phyloP scores from a whole-genome alignment of 2,329 filamentous ascomycete species.

The Capronia americana region DNA sequence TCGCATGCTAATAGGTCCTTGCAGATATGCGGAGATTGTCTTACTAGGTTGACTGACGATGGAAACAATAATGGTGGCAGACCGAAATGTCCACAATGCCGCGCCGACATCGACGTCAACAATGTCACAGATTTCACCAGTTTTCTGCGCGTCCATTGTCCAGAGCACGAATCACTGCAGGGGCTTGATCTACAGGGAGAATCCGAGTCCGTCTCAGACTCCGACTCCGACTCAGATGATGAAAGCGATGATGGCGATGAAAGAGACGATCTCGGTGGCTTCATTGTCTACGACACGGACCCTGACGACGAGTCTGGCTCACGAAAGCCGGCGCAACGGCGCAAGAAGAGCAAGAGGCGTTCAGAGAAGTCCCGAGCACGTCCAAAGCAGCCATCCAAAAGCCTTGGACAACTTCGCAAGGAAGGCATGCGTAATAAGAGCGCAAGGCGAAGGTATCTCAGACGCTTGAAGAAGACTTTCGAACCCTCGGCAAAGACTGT shows the following conservation, averaged over 20 bases:
- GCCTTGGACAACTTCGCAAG: conserved; percentile 70
- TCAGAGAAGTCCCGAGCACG: conserved; percentile 54
- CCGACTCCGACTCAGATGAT: conserved; percentile 43
- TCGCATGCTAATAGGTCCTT: neutral
- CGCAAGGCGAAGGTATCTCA: conserved; percentile 72
- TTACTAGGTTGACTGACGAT: conserved; percentile 71
- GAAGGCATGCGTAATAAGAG: conserved; percentile 68
- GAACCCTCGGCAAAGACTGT: conserved; percentile 77
- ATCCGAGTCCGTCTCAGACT: conserved; percentile 43
- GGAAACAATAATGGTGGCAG: conserved; percentile 61
- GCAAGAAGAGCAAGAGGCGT: conserved; percentile 42
- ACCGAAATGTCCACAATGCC: conserved; percentile 77
- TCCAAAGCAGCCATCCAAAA: conserved; percentile 46
- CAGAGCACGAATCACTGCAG: conserved; percentile 54
- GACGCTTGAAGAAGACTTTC: conserved; percentile 71
- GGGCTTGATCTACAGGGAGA: conserved; percentile 48
- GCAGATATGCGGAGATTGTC: conserved; percentile 72
- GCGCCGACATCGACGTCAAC: conserved; percentile 68
- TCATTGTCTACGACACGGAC: conserved; percentile 58
- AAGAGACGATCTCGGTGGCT: conserved; percentile 57
- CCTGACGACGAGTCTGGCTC: conserved; percentile 45
- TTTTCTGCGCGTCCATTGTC: conserved; percentile 76
- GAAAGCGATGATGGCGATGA: conserved; percentile 50
- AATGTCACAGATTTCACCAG: conserved; percentile 75
- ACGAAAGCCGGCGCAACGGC: conserved; percentile 32